Base-by-base conservation (phyloP, 805 yeast species). In the Ogataea chonburiensis region DNA sequence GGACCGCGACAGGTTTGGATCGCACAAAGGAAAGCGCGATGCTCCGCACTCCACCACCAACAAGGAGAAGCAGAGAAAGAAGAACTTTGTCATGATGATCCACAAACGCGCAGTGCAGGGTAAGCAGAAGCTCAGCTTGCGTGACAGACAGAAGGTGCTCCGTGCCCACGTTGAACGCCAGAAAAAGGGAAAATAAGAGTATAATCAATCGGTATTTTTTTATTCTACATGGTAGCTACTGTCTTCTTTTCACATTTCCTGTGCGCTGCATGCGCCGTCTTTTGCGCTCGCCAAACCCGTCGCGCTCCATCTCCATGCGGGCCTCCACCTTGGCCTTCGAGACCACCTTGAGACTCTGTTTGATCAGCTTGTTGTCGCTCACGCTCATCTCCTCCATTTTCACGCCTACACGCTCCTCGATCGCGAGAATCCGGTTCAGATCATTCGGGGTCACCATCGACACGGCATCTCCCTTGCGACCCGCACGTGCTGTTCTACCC, bases 31-130 rank as follows among this genome's bases (percentile, higher is more conserved):
- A 55, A 81, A 81, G 63, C 68, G 80, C 56, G 77, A 77, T 43
- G 82, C 79, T 16, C 73, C 74, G 37, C 97, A 83, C 58, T 86
- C 95, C 18, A 89, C 98, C 8, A 93, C 99, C 2, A 93, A 93
- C 63, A 79, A 79, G 64, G 97, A 94, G 66, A 93, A 93, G 77
- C 94, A 88, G 16, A 77, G 98, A 63, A 87, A 87, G 87, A 93
- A 93, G 96, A 93, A 93, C 66, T 93, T 88, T 58, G 91, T 93
- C 59, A 93, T 93, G 99, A 86, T 86, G 91, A 86, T 93, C 51
- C 99, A 93, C 65, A 93, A 91, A 68, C 79, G 79, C 54, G 80
- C 86, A 33, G 98, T 93, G 24, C 95, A 86, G 63, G 98, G 98
- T 46, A 93, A 93, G 64, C 89, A 83, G 46, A 85, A 81, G 66